Percentiles rank a stretch among this genome's conserved stretches.
Conservation (phyloP, 2,329 filamentous ascomycete genomes). For the Botrytis fragariae region DNA sequence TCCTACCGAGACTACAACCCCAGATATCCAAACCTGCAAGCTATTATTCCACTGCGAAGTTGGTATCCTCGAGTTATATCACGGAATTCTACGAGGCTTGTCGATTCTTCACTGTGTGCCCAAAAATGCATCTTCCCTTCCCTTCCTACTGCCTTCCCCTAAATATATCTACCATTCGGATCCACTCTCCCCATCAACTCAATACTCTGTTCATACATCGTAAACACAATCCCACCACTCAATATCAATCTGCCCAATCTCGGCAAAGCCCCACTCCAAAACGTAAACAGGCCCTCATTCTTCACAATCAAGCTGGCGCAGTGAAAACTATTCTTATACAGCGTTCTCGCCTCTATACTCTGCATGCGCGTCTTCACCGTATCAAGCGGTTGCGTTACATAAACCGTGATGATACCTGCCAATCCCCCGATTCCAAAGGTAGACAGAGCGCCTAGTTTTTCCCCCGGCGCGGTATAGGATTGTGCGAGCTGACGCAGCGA, state of each 20-base stretch:
- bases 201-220: slow-evolving; percentile 98
- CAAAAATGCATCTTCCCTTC: not conserved
- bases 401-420: slow-evolving; percentile 89
- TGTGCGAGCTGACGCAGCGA: slow-evolving; percentile 87
- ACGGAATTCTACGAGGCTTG: slow-evolving; percentile 8
- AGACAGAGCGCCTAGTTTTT: slow-evolving; percentile 83
- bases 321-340: slow-evolving; percentile 84
- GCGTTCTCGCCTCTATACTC: slow-evolving; percentile 76
- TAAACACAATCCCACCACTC: slow-evolving; percentile 96
- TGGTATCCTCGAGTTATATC: not conserved
- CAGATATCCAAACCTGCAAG: not conserved
- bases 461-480: slow-evolving; percentile 87
- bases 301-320: slow-evolving; percentile 82
- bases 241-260: slow-evolving; percentile 79
- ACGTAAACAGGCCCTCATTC: slow-evolving; percentile 83
- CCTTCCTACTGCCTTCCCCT: slow-evolving; percentile 27
- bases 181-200: slow-evolving; percentile 78
- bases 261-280: slow-evolving; percentile 92
- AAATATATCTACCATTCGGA: slow-evolving; percentile 81
- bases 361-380: slow-evolving; percentile 99
- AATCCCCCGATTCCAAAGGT: slow-evolving; percentile 90
- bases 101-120: not conserved
- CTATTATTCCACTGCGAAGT: not conserved
- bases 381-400: slow-evolving; percentile 72
- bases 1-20: slow-evolving; percentile 5